Base-by-base conservation (phyloP, 176 grass and related monocot species). In the Echinochloa phyllopogon region DNA sequence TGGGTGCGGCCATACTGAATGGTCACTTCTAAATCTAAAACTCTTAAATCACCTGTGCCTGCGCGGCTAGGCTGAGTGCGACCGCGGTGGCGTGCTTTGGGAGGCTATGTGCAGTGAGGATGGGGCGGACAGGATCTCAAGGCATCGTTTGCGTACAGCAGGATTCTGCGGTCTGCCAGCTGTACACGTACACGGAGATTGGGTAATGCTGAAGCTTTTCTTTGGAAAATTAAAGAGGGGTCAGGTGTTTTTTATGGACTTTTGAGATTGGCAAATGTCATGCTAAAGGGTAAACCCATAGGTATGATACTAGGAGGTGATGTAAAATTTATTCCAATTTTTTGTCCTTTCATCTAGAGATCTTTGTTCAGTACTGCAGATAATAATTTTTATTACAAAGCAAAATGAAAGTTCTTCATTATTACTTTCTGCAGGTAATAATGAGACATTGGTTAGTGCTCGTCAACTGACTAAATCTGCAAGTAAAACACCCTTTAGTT, bases 11-110 rank as follows among this genome's bases (percentile, higher is more conserved):
- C 29, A 17, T 75, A 80, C 12, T 3, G 21, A 5, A 11, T 21
- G 29, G 44, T 66, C 6, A 76, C 75, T 55, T 89, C 64, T 57
- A 84, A 84, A 84, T 89, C 64, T 57, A 84, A 84, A 84, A 73
- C 81, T 58, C 67, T 73, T 47, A 69, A 78, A 73, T 17, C 60
- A 29, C 9, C 48, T 50, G 69, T 15, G 44, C 24, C 25, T 16
- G 14, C 15, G 6, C 16, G 13, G 29, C 62, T 50, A 50, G 70
- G 24, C 45, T 50, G 70, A 24, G 27, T 73, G 25, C 21, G 5
- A 0, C 44, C 0, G 3, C 14, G 4, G 45, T 16, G 4, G 27
- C 13, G 13, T 45, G 75, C 50, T 79, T 78, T 47, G 75, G 72
- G 39, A 21, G 39, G 39, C 16, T 5, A 38, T 52, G 55, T 17